Evolutionary conservation across 257 asterid genomes (phyloP).

Genomic region (Nicotiana tabacum): DNA sequence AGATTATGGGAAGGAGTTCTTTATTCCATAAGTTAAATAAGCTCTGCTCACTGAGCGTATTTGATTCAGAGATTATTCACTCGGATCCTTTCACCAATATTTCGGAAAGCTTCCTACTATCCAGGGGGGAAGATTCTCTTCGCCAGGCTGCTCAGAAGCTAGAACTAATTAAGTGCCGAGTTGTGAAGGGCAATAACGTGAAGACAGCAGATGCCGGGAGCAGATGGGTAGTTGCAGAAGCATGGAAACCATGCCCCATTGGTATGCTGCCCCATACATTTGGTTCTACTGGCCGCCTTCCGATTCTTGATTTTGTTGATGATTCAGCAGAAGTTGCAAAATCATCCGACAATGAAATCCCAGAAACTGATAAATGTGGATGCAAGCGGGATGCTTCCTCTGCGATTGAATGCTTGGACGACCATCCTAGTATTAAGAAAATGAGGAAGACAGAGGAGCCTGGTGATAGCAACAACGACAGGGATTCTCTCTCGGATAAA

Average conservation of each 20-base stretch:
- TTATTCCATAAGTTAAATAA: slow-evolving; percentile 55
- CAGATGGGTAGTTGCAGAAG: slow-evolving; percentile 45
- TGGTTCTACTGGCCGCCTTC: slow-evolving; percentile 57
- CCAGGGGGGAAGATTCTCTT: slow-evolving; percentile 41
- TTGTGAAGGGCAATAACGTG: slow-evolving; percentile 21
- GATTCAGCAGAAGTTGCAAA: slow-evolving; percentile 17
- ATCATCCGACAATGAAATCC: slow-evolving; percentile 16
- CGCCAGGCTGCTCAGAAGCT: slow-evolving; percentile 46
- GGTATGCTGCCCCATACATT: slow-evolving; percentile 66
- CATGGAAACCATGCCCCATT: slow-evolving; percentile 77
- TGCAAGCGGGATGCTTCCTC: slow-evolving; percentile 52
- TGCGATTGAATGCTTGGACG: slow-evolving; percentile 25
- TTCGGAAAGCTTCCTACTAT: slow-evolving; percentile 27
- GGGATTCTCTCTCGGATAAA: neutral
- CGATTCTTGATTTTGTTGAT: slow-evolving; percentile 38
- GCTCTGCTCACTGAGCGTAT: slow-evolving; percentile 26
- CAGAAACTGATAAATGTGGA: slow-evolving; percentile 15
- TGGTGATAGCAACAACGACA: neutral
- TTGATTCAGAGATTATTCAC: slow-evolving; percentile 18
- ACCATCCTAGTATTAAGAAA: slow-evolving; percentile 19
- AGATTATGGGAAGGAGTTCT: slow-evolving; percentile 35
- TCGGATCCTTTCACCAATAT: slow-evolving; percentile 8
- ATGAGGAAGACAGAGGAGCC: slow-evolving; percentile 22
- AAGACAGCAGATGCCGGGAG: slow-evolving; percentile 21
- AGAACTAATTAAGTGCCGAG: slow-evolving; percentile 26